Percentiles rank a stretch among this genome's conserved stretches.
phyloP scores from a whole-genome alignment of 345 rosid species.

The Eucalyptus camaldulensis region DNA sequence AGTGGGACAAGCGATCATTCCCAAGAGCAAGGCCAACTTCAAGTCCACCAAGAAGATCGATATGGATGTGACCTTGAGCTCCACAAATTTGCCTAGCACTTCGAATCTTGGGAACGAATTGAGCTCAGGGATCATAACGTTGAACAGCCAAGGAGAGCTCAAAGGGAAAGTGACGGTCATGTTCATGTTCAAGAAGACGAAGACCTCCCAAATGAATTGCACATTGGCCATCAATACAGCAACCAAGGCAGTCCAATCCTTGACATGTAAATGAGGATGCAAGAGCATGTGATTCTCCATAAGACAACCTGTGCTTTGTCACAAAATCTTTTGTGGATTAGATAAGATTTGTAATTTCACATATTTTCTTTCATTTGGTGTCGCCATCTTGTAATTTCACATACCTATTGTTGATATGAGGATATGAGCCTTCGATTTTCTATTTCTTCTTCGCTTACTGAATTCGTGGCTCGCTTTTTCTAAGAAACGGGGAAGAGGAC shows the following conservation, averaged over 20 bases:
- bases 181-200: constrained; percentile 1
- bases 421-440: neutral
- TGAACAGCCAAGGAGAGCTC: neutral
- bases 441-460: neutral
- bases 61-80: neutral
- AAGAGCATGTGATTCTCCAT: neutral
- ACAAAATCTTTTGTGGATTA: neutral
- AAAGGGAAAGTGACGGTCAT: neutral
- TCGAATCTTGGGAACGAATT: neutral
- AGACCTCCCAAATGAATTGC: neutral
- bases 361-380: neutral
- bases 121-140: neutral
- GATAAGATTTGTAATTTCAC: neutral
- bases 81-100: neutral
- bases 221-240: neutral
- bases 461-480: neutral
- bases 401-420: neutral
- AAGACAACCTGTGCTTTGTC: neutral
- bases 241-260: neutral
- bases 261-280: neutral
- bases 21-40: neutral
- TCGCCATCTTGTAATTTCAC: neutral
- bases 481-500: neutral
- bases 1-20: neutral
- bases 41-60: neutral